A percentile compares a stretch with the other conserved stretches of the same genome.
Evolutionary conservation across 2,329 filamentous ascomycete species (phyloP).

Genomic region (Aspergillus sclerotialis): DNA sequence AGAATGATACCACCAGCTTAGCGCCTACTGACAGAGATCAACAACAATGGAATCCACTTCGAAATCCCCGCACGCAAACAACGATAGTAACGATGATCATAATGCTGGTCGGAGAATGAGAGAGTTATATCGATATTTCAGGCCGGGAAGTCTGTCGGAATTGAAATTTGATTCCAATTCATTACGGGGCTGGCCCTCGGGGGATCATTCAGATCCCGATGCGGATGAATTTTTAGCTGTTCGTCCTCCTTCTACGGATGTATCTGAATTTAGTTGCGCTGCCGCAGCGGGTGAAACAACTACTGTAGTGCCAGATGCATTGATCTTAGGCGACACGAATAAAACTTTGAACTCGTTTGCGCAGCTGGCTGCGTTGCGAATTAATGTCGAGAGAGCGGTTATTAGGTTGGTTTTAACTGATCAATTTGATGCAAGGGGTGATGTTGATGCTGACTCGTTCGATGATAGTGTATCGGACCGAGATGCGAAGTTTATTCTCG

Average conservation of each 20-base stretch:
- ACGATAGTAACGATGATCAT: slow-evolving; percentile 17
- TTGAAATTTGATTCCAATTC: not conserved
- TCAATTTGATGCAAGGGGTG: no score
- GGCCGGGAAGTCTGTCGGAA: slow-evolving; percentile 15
- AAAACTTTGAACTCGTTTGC: slow-evolving; percentile 29
- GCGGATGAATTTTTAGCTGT: not conserved
- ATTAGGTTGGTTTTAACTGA: slow-evolving; percentile 21
- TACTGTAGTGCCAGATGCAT: slow-evolving; percentile 14
- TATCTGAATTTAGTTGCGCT: no score
- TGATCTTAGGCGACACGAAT: slow-evolving; percentile 26
- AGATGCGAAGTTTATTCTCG: slow-evolving; percentile 43
- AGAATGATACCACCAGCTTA: no score
- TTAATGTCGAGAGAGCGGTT: slow-evolving; percentile 31
- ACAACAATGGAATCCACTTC: no score
- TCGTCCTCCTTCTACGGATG: not conserved
- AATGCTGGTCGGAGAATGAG: slow-evolving; percentile 26
- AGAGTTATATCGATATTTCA: slow-evolving; percentile 36
- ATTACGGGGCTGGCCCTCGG: no score
- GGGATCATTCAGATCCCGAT: no score
- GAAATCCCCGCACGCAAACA: slow-evolving; percentile 1
- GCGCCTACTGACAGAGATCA: no score
- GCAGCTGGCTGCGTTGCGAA: slow-evolving; percentile 26
- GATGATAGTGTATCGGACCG: slow-evolving; percentile 43
- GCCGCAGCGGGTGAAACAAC: slow-evolving; percentile 7
- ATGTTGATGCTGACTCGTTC: no score